Percentiles rank a stretch among this genome's conserved stretches.
Conservation (phyloP, 352 stramenopile species). For the Thraustotheca clavata region DNA sequence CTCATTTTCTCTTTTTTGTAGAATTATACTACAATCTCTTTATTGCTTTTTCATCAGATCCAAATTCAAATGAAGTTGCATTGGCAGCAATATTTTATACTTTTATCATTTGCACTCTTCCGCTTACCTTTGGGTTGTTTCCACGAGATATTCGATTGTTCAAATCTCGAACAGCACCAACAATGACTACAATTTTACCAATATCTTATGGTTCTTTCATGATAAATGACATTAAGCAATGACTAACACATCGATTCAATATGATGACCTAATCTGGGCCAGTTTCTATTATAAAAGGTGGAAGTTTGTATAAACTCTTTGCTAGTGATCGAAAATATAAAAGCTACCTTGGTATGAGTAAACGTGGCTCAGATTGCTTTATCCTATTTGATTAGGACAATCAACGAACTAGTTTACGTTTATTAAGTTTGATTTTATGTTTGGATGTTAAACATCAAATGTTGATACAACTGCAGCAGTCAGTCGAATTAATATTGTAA, state of each 20-base stretch:
- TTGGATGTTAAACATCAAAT: too few relatives aligned
- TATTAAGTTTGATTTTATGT: too few relatives aligned
- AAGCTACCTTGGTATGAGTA: too few relatives aligned
- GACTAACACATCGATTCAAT: not conserved
- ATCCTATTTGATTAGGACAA: too few relatives aligned
- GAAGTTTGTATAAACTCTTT: too few relatives aligned
- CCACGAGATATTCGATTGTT: not conserved
- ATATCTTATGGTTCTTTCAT: not conserved
- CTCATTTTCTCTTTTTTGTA: not conserved
- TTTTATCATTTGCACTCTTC: not conserved
- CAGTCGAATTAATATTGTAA: too few relatives aligned
- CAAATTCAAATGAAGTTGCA: not conserved
- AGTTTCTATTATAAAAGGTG: too few relatives aligned
- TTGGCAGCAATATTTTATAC: not conserved
- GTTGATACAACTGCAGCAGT: too few relatives aligned
- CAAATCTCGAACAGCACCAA: not conserved
- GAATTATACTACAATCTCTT: not conserved
- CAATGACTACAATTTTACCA: too few relatives aligned
- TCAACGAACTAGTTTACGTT: too few relatives aligned
- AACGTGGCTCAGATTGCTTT: too few relatives aligned
- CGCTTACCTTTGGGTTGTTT: not conserved
- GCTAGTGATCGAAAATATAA: too few relatives aligned
- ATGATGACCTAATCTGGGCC: not conserved
- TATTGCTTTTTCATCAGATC: not conserved
- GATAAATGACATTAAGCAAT: not conserved